Evolutionary conservation across 2,329 filamentous ascomycete species (phyloP), one percentile per base, ranked within the genome.

Genomic region (Blastomyces emzantsi): DNA sequence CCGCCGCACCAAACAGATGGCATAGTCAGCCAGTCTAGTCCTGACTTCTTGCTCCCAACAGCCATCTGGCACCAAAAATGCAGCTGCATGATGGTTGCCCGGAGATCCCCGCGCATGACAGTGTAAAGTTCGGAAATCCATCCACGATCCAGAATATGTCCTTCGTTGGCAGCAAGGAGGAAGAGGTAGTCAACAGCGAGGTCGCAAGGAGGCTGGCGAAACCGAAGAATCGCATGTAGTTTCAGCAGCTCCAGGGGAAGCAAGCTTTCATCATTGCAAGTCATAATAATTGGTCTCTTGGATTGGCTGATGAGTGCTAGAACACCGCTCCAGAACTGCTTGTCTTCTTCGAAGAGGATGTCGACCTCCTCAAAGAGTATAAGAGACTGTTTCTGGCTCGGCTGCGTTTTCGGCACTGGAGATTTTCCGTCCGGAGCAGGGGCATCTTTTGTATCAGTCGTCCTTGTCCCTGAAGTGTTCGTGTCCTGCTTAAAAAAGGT

Each of bases 1-100:
- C 93, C 89, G 30, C 81, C 81, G 0, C 89, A 89, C 55, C 82
- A 83, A 9, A 90, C 89, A 86, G 87, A 93, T 63, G 88, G 83
- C 58, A 88, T 85, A 69, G 89, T 87, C 69, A 96, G 90, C 93
- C 95, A 99, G 70, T 93, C 90, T 55, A 96, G 83, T 0, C 94
- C 93, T 25, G 90, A 89, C 69, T 89, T 89, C n/a, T 85, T 81
- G 72, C 96, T 94, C 5, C 94, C 95, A 11, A 99, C 86, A 0
- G 89, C 91, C 76, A 97, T 92, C 73, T 99, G 94, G 73, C 95
- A 99, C 93, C 93, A 99, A 73, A 95, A 94, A 73, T 96, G 88
- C 36, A 99, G 82, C 66, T 97, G 92, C 63, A 83, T 87, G 59
- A 99, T 85, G 1, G 88, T 87, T 28, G 88, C 90, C 62, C 94